phyloP scores from a whole-genome alignment of 306 rosid species.

The Mucuna pruriens region DNA sequence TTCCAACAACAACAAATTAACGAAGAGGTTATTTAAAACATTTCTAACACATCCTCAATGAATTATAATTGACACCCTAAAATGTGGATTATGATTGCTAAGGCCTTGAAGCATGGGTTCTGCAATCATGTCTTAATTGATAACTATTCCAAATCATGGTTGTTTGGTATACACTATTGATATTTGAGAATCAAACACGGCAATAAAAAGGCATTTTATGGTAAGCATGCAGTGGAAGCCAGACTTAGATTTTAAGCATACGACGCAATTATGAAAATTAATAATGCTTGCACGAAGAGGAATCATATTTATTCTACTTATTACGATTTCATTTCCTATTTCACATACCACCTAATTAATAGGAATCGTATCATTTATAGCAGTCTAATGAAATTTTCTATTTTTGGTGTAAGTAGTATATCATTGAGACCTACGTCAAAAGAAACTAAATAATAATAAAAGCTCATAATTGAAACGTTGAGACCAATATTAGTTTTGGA shows the following conservation, averaged over 20 bases:
- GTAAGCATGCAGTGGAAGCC: background rate
- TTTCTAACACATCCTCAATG: background rate
- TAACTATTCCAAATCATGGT: background rate
- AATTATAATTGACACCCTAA: background rate
- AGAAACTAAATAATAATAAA: background rate
- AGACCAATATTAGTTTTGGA: background rate
- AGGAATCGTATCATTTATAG: background rate
- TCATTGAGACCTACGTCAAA: background rate
- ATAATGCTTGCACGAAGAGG: conserved; percentile 33
- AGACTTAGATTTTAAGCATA: conserved; percentile 30
- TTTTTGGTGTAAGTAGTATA: background rate
- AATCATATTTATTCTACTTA: conserved; percentile 7
- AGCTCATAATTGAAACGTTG: background rate
- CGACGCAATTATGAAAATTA: conserved; percentile 16
- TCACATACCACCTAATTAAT: background rate
- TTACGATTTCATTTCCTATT: background rate
- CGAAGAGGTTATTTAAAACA: too few species aligned
- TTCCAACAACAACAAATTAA: too few species aligned
- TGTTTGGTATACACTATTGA: background rate
- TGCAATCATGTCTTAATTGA: background rate
- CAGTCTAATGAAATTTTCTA: background rate
- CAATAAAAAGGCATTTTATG: background rate
- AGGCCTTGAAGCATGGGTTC: background rate
- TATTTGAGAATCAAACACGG: background rate
- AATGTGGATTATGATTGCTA: background rate